Evolutionary conservation across 306 rosid genomes (phyloP).

Genomic region (Dryas alaskensis): DNA sequence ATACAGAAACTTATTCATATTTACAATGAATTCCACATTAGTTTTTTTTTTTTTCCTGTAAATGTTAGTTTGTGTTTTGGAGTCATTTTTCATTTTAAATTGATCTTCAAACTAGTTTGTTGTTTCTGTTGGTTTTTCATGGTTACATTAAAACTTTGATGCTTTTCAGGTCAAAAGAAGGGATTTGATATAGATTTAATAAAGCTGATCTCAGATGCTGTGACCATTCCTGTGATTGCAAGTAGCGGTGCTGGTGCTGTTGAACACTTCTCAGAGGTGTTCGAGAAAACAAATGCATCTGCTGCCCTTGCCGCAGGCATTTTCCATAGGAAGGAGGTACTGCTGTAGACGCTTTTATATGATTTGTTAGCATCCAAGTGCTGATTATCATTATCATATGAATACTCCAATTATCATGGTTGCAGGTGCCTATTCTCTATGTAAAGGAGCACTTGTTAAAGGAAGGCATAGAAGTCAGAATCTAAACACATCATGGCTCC

Average conservation of each 20-base stretch:
- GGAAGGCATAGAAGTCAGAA: conserved; percentile 82
- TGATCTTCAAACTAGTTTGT: conserved; percentile 3
- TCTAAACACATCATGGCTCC: conserved; percentile 28
- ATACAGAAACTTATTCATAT: neutral
- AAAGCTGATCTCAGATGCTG: conserved; percentile 77
- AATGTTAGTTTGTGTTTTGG: neutral
- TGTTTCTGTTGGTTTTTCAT: neutral
- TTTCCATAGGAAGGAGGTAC: conserved; percentile 96
- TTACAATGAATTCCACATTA: neutral
- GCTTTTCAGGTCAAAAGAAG: conserved; percentile 85
- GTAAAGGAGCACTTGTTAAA: conserved; percentile 77
- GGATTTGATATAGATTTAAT: conserved; percentile 79
- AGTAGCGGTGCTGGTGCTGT: conserved; percentile 91
- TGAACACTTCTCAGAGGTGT: conserved; percentile 84
- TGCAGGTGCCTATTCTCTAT: conserved; percentile 72
- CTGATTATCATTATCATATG: neutral
- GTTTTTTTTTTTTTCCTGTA: no score
- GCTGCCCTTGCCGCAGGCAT: conserved; percentile 99
- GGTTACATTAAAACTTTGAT: conserved; percentile 6
- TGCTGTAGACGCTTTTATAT: neutral
- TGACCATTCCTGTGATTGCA: conserved; percentile 89
- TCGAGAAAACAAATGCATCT: conserved; percentile 70
- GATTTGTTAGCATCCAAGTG: neutral
- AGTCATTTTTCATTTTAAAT: neutral
- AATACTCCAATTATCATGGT: neutral